phyloP scores from a whole-genome alignment of 2,329 filamentous ascomycete genomes.

The Atkinsonella hypoxylon region DNA sequence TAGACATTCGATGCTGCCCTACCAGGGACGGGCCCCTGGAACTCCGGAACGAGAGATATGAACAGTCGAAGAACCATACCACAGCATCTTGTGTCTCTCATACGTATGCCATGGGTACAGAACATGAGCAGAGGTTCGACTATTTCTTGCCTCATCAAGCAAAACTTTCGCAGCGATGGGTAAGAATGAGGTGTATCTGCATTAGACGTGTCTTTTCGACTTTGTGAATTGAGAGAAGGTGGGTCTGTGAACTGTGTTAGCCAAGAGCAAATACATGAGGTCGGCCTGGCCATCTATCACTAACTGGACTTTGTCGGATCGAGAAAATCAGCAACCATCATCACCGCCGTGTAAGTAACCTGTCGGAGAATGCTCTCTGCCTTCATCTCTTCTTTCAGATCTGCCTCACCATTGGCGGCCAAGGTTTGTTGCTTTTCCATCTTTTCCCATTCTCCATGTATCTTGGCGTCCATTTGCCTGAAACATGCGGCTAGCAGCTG shows the following conservation, averaged over 20 bases:
- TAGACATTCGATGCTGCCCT: slow-evolving; percentile 10
- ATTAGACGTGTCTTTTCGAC: not conserved
- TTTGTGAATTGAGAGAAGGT: not conserved
- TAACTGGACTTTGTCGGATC: slow-evolving; percentile 59
- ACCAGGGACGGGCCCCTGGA: slow-evolving; percentile 28
- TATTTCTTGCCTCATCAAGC: slow-evolving; percentile 63
- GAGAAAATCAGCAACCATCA: slow-evolving; percentile 81
- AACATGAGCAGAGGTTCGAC: slow-evolving; percentile 86
- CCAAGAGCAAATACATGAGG: not conserved
- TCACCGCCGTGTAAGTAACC: slow-evolving; percentile 81
- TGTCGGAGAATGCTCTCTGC: slow-evolving; percentile 89
- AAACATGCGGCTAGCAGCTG: slow-evolving; percentile 75
- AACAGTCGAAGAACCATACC: slow-evolving; percentile 79
- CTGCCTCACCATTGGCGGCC: slow-evolving; percentile 59
- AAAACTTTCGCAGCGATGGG: slow-evolving; percentile 66
- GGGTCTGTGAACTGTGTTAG: slow-evolving; percentile 4
- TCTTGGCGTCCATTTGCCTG: slow-evolving; percentile 74
- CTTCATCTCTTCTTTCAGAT: slow-evolving; percentile 90
- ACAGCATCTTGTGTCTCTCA: slow-evolving; percentile 82
- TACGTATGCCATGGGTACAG: slow-evolving; percentile 78
- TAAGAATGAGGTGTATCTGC: slow-evolving; percentile 19
- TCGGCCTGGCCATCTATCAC: slow-evolving; percentile 12
- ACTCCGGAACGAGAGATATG: slow-evolving; percentile 72
- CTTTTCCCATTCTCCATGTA: slow-evolving; percentile 74
- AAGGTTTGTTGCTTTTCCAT: slow-evolving; percentile 52